Base-by-base conservation (phyloP, 2,329 filamentous ascomycete species). In the Fusarium subglutinans region DNA sequence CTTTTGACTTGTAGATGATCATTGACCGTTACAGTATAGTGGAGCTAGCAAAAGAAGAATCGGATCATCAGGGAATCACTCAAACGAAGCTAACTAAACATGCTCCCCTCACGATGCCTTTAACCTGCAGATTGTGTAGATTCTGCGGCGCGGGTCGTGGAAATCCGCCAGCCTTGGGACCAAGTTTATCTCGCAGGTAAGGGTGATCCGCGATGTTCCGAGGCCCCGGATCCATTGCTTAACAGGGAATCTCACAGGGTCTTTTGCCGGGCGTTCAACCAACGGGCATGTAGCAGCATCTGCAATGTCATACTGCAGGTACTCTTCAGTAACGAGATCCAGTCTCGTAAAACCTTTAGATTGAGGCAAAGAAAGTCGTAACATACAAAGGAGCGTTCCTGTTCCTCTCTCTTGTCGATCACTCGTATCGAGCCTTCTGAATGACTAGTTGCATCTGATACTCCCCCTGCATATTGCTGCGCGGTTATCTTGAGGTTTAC, bases 331-430 rank as follows among this genome's bases (percentile, higher is more conserved):
- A 50, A 40, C 18, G 26, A n/a, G 20, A 20, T 9, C 26, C 38
- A 4, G 33, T 55, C 45, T 55, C 20, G 47, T 15, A 24, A n/a
- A 28, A 59, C 56, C 28, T 60, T 20, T 6, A 22, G 22, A 10
- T 4, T 40, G 43, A 41, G 43, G 54, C 28, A 1, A 14, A 60
- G 26, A 47, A 28, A 9, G 33, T 5, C 7, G 6, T 11, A 26
- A 41, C 43, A 50, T 63, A 63, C 54, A 63, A 60, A 38, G 33
- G 55, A 60, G 54, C 54, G 3, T 51, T 63, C 45, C 33, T 11
- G n/a, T 45, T 47, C 22, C 62, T 66, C 47, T 66, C 17, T 43
- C 20, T 20, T 63, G 56, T 50, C 14, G 43, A 69, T 69, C 64
- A 13, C 9, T 38, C 33, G 35, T 14, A 33, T 40, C 38, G 44